phyloP scores from a whole-genome alignment of 352 stramenopile species.

The Globisporangium irregulare region DNA sequence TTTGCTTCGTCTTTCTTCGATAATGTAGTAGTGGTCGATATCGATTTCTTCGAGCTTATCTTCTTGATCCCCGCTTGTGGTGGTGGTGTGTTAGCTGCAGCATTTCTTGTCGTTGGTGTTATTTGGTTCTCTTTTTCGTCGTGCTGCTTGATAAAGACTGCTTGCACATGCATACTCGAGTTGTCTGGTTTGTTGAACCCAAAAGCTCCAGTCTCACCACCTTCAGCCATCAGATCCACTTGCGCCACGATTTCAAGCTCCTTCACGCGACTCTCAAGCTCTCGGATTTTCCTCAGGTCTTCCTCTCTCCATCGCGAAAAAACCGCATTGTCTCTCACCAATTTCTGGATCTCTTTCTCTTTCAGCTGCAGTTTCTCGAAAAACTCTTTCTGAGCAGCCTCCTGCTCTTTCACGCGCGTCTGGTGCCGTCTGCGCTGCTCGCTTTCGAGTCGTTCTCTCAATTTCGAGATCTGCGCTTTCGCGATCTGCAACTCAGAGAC shows the following conservation, averaged over 20 bases:
- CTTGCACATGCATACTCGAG: not conserved
- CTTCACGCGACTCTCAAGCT: slow-evolving; percentile 44
- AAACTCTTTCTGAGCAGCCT: slow-evolving; percentile 44
- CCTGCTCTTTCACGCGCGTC: slow-evolving; percentile 55
- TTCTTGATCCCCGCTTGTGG: not conserved
- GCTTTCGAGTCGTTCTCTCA: slow-evolving; percentile 45
- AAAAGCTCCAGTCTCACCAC: not conserved
- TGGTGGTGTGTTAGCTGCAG: not conserved
- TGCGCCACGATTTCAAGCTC: slow-evolving; percentile 24
- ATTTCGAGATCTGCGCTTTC: slow-evolving; percentile 55
- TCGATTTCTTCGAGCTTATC: slow-evolving; percentile 5
- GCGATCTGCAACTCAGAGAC: slow-evolving; percentile 52
- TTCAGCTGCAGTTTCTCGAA: slow-evolving; percentile 53
- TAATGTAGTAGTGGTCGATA: not conserved
- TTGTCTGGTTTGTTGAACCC: not conserved
- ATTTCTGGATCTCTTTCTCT: slow-evolving; percentile 56
- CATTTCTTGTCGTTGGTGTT: not conserved
- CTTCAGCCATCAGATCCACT: not conserved
- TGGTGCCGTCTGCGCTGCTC: slow-evolving; percentile 49
- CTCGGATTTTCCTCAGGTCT: slow-evolving; percentile 49
- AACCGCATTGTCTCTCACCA: slow-evolving; percentile 54
- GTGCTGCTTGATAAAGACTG: not conserved
- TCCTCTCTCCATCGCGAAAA: slow-evolving; percentile 64
- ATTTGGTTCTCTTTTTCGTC: slow-evolving; percentile 10
- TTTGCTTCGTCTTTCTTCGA: slow-evolving; percentile 3